Percentiles rank a stretch among this genome's conserved stretches.
Evolutionary conservation across 495 filamentous ascomycete species (phyloP).

Genomic region (Aspergillus heteromorphus): DNA sequence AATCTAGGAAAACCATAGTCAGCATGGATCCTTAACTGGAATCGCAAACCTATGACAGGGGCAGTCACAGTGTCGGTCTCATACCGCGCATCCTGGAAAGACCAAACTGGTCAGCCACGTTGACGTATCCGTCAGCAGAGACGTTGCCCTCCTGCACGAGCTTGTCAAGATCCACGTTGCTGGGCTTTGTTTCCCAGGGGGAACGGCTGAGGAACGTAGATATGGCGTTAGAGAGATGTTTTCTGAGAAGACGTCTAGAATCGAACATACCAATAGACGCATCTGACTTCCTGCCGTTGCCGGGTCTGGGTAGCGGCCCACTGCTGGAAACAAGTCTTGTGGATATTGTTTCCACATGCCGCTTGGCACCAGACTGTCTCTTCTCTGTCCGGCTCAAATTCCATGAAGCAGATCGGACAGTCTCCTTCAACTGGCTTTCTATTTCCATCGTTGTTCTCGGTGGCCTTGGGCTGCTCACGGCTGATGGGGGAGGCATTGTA

Average conservation of each 20-base stretch:
- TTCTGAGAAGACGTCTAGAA: neutral
- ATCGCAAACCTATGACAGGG: neutral
- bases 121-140: slow-evolving; percentile 59
- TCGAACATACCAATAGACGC: slow-evolving; percentile 54
- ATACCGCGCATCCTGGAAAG: slow-evolving; percentile 51
- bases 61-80: slow-evolving; percentile 23
- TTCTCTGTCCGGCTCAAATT: slow-evolving; percentile 54
- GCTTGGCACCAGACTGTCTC: slow-evolving; percentile 65
- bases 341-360: slow-evolving; percentile 74
- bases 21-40: neutral
- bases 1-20: slow-evolving; percentile 20
- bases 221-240: neutral
- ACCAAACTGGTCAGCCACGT: slow-evolving; percentile 59
- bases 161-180: slow-evolving; percentile 26
- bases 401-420: slow-evolving; percentile 74
- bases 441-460: slow-evolving; percentile 35
- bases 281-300: slow-evolving; percentile 55
- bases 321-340: slow-evolving; percentile 64
- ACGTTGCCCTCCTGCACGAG: slow-evolving; percentile 33
- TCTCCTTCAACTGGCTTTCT: slow-evolving; percentile 64
- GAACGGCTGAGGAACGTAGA: slow-evolving; percentile 42
- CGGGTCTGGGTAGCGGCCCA: slow-evolving; percentile 56
- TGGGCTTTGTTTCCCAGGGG: slow-evolving; percentile 53
- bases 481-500: slow-evolving; percentile 31
- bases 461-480: slow-evolving; percentile 10